Evolutionary conservation across 768 basidiomycete species (phyloP).

Genomic region (Naganishia vishniacii): DNA sequence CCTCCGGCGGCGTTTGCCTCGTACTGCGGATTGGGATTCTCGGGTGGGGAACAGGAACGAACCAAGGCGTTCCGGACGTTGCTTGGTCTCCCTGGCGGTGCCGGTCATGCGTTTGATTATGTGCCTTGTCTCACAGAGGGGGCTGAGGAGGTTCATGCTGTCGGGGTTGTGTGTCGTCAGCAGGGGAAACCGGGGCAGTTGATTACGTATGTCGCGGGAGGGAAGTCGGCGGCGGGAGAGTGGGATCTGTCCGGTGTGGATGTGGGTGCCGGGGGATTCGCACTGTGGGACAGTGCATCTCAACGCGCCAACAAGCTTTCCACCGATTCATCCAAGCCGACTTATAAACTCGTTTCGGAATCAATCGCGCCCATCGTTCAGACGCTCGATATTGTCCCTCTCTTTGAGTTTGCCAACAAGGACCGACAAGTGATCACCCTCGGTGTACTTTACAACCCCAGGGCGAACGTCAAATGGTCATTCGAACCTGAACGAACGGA

Average conservation of each 20-base stretch:
- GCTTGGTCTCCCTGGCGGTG: neutral
- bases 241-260: neutral
- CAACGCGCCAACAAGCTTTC: neutral
- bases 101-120: neutral
- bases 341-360: neutral
- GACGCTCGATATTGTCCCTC: neutral
- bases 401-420: neutral
- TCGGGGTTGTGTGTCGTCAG: neutral
- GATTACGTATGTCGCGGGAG: neutral
- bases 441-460: neutral
- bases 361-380: neutral
- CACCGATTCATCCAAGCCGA: neutral
- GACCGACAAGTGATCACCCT: neutral
- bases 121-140: neutral
- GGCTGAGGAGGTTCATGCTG: neutral
- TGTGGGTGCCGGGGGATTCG: neutral
- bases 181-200: neutral
- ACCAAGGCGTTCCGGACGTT: constrained; percentile 8
- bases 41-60: constrained; percentile 1
- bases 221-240: neutral
- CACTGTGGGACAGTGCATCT: neutral
- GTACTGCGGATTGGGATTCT: constrained; percentile 14
- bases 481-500: neutral
- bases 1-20: constrained; percentile 9
- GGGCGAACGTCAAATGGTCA: neutral